Base-by-base conservation (phyloP, 2,329 filamentous ascomycete genomes). In the Arthrobotrys iridis region DNA sequence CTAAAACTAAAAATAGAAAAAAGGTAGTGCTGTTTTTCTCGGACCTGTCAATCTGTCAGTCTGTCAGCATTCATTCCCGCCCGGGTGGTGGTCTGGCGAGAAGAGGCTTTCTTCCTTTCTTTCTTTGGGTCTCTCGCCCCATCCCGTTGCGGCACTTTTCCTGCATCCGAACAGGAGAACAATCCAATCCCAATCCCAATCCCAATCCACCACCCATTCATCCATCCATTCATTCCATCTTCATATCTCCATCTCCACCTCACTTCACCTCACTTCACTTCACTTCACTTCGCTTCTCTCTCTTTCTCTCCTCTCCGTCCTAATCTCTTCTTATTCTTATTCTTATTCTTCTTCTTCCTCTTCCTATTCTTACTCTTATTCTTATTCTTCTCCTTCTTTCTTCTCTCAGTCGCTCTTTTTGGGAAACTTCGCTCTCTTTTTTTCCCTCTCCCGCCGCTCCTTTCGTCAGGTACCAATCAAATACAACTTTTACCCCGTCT, bases 121-220 rank as follows among this genome's bases (percentile, higher is more conserved):
- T 46, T 46, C 8, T n/a, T 26, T 33, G 28, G 4, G 10, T 33
- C 28, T 33, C 4, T 33, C 28, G 4, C 4, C 4, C 22, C 22
- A 26, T 55, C 33, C 37, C 37, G 22, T 43, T 66, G 46, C 48
- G 46, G 35, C n/a, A 57, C 48, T 66, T 66, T 70, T 35, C n/a
- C 41, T 57, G 58, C 58, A 58, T 48, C 46, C 66, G 66, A 70
- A 70, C 65, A 70, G 65, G 65, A 70, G 65, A 46, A 20, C 60
- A 50, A 24, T 59, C 45, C 45, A 33, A 40, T 46, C 62, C n/a
- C n/a, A n/a, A 52, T 20, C 63, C 15, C 50, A 33, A n/a, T n/a
- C 50, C 7, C 13, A 20, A 4, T 33, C 10, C 28, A 28, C 2
- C 22, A 28, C 24, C 15, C 18, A 11, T 33, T 18, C 24, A 33